Evolutionary conservation across 2,329 filamentous ascomycete genomes (phyloP).

Genomic region (Neobulgaria alba): DNA sequence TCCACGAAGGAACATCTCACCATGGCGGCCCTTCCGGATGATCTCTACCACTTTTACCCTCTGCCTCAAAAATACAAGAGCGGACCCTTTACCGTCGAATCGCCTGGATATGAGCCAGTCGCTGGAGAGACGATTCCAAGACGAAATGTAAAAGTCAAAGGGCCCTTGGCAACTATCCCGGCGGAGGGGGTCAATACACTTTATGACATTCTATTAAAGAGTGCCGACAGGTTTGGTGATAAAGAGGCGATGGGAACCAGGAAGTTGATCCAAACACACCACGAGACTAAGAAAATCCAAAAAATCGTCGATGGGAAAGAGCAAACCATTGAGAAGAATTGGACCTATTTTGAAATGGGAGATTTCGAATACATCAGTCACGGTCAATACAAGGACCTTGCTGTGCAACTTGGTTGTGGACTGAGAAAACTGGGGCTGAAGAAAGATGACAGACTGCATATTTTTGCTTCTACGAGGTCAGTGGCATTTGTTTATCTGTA

Average conservation of each 20-base stretch:
- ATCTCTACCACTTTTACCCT: slow-evolving; percentile 24
- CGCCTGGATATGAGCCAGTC: slow-evolving; percentile 45
- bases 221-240: slow-evolving; percentile 57
- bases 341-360: slow-evolving; percentile 81
- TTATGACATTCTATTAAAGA: slow-evolving; percentile 65
- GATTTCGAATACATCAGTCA: slow-evolving; percentile 71
- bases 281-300: slow-evolving; percentile 83
- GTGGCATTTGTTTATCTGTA: neutral
- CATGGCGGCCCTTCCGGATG: neutral
- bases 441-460: slow-evolving; percentile 63
- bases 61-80: slow-evolving; percentile 30
- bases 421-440: slow-evolving; percentile 64
- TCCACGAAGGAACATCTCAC: slow-evolving; percentile 1
- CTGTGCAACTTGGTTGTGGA: slow-evolving; percentile 58
- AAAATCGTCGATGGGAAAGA: slow-evolving; percentile 77
- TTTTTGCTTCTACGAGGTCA: slow-evolving; percentile 66
- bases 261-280: slow-evolving; percentile 65
- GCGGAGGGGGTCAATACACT: slow-evolving; percentile 56
- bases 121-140: slow-evolving; percentile 65
- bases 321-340: slow-evolving; percentile 74
- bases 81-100: slow-evolving; percentile 54
- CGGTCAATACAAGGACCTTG: slow-evolving; percentile 66
- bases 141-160: slow-evolving; percentile 47
- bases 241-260: slow-evolving; percentile 60
- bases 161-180: slow-evolving; percentile 46